Evolutionary conservation across 2,329 filamentous ascomycete species (phyloP).

Genomic region (Colletotrichum lupini): DNA sequence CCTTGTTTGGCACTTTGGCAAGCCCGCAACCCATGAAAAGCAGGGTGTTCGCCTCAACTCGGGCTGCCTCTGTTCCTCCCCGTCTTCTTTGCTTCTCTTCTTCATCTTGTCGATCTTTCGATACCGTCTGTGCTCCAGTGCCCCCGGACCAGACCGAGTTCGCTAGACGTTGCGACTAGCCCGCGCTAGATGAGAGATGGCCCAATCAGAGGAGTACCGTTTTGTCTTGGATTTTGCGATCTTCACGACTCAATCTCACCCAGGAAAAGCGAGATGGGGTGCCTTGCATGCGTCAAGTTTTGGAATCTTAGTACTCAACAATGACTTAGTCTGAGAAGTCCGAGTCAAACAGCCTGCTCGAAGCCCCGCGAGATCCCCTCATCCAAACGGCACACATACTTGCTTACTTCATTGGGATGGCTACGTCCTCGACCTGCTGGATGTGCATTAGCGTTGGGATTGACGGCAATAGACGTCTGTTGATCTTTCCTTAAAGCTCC

Average conservation of each 20-base stretch:
- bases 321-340: neutral
- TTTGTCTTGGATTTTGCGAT: neutral
- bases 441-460: neutral
- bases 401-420: neutral
- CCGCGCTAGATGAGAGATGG: neutral
- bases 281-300: neutral
- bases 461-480: constrained; percentile 11
- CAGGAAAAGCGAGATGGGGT: neutral
- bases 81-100: neutral
- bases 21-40: neutral
- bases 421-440: neutral
- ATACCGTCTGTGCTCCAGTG: constrained; percentile 1
- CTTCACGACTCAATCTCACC: constrained; percentile 9
- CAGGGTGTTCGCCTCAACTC: neutral
- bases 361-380: neutral
- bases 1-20: neutral
- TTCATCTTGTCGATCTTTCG: constrained; percentile 1
- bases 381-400: neutral
- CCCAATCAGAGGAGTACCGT: constrained; percentile 1
- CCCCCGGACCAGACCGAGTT: neutral
- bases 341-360: constrained; percentile 5
- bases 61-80: neutral
- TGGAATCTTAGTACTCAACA: neutral
- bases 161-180: constrained; percentile 6
- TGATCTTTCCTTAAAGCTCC: neutral